Evolutionary conservation across 441 rosid species (phyloP).

Genomic region (Daphne laureola): DNA sequence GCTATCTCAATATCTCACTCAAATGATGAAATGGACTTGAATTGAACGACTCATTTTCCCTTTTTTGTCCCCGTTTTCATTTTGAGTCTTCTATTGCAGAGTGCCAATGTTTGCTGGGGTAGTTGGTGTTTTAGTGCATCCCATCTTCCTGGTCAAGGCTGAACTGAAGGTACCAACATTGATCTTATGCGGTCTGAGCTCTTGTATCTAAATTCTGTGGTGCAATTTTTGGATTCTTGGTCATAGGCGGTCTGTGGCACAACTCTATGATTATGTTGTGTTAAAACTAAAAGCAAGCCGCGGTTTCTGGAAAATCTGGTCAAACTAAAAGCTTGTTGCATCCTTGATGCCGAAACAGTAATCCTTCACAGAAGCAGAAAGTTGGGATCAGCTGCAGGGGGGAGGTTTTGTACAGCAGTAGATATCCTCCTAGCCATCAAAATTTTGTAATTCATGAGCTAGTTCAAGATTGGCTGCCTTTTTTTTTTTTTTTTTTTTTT

Average conservation of each 20-base stretch:
- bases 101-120: conserved; percentile 14
- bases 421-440: conserved; percentile 15
- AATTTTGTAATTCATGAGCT: conserved; percentile 12
- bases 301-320: not conserved
- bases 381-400: conserved; percentile 14
- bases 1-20: conserved; percentile 10
- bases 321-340: not conserved
- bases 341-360: conserved; percentile 21
- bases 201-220: too few relatives aligned
- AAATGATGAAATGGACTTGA: conserved; percentile 7
- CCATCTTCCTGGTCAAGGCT: conserved; percentile 15
- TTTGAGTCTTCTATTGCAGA: conserved; percentile 17
- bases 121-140: conserved; percentile 15
- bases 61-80: conserved; percentile 8
- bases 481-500: conserved; percentile 21
- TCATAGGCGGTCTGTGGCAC: too few relatives aligned
- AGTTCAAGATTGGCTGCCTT: conserved; percentile 21
- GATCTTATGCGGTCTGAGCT: not conserved
- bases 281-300: too few relatives aligned
- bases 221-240: too few relatives aligned
- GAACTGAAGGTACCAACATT: conserved; percentile 30
- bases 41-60: conserved; percentile 2
- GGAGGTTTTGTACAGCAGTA: conserved; percentile 23
- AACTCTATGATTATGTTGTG: too few relatives aligned
- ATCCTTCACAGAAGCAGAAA: conserved; percentile 6